Percentiles rank a stretch among this genome's conserved stretches.
Conservation (phyloP, 768 basidiomycete species). For the Kwoniella heveanensis region DNA sequence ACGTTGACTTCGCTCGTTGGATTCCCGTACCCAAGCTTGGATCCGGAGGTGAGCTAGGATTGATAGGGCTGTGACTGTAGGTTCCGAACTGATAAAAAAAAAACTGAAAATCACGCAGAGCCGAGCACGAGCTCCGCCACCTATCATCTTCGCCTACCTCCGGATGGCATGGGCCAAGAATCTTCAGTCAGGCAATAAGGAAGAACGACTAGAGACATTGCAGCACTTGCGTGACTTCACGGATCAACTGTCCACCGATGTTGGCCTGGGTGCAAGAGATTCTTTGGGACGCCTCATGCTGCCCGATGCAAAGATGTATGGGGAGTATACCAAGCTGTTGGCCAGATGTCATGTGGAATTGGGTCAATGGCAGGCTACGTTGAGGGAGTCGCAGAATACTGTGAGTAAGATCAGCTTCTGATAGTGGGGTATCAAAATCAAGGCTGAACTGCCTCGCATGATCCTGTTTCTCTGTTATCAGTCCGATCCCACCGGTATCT, state of each 20-base stretch:
- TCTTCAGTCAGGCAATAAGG: conserved; percentile 60
- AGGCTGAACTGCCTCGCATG: no score
- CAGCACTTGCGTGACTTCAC: conserved; percentile 81
- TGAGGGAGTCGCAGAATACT: conserved; percentile 75
- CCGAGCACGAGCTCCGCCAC: conserved; percentile 75
- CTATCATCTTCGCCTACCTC: conserved; percentile 92
- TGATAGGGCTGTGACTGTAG: no score
- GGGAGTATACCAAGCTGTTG: conserved; percentile 78
- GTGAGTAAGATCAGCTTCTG: conserved; percentile 61
- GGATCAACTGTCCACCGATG: conserved; percentile 70
- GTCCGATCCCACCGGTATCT: conserved; percentile 77
- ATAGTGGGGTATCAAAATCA: no score
- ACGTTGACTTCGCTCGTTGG: conserved; percentile 89
- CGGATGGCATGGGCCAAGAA: conserved; percentile 95
- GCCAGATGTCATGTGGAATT: conserved; percentile 96
- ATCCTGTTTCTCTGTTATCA: conserved; percentile 56
- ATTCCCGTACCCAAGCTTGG: conserved; percentile 52
- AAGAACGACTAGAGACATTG: conserved; percentile 64
- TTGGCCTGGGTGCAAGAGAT: conserved; percentile 66
- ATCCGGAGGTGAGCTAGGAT: conserved; percentile 39
- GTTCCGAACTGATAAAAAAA: no score
- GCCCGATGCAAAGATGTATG: conserved; percentile 55
- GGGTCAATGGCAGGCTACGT: conserved; percentile 86
- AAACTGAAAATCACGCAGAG: conserved; percentile 33
- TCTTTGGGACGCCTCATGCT: conserved; percentile 56